Base-by-base conservation (phyloP, 2,329 filamentous ascomycete genomes). In the Lachnellula cervina region DNA sequence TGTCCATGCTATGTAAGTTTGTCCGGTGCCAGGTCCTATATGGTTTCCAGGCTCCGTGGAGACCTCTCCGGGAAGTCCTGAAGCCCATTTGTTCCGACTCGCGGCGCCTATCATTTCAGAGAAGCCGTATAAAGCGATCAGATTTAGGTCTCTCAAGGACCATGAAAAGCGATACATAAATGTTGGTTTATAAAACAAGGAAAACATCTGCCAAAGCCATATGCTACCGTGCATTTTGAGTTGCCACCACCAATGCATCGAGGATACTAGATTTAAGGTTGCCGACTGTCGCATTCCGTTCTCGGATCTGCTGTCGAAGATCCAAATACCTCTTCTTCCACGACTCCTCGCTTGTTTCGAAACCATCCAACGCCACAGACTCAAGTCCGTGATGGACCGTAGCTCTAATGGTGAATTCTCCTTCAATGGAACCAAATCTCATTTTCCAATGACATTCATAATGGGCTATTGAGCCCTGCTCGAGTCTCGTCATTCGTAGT, bases 241-340 rank as follows among this genome's bases (percentile, higher is more conserved):
- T 55, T 8, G 54, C 49, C 34, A 43, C 56, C 16, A 68, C 63
- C 28, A 69, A 52, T 5, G 66, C 65, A 57, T 73, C 70, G 55
- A 80, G 64, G 45, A 83, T 69, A 32, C 67, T 73, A 40, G 68
- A 69, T 62, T 73, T 75, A 54, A 82, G 63, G 42, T 72, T 70
- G 52, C 68, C 65, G 51, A 81, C 69, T 62, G 79, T 76, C 62
- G 78, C 77, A 63, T 87, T 83, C 57, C 79, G 77, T 56, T 81
- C 79, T 66, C 77, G 78, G 63, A 88, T 77, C 59, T 79, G 77
- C 43, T 79, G 78, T 65, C 86, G 77, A 62, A 88, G 73, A 53
- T 82, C 78, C 44, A 72, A 73, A 61, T 84, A 84, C 58, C 75
- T 80, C 48, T 69, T 69, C 66, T 80, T 76, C 80, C 80, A 81